phyloP scores from a whole-genome alignment of 352 stramenopile genomes.

The Globisporangium cystogenes region DNA sequence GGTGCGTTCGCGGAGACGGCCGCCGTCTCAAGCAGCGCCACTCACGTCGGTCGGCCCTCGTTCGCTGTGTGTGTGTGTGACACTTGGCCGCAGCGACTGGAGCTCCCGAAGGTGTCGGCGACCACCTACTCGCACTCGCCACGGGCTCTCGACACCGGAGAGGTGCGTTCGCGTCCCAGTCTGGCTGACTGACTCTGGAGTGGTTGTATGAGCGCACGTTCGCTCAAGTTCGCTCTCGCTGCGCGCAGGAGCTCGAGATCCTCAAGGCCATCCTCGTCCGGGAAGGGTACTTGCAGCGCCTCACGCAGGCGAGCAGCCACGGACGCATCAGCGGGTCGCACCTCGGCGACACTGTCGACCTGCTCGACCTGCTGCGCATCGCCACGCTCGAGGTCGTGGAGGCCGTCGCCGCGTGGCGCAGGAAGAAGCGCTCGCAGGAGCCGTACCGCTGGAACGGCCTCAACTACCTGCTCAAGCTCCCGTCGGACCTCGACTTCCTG shows the following conservation, averaged over 20 bases:
- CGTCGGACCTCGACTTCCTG: conserved; percentile 88
- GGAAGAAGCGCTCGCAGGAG: conserved; percentile 22
- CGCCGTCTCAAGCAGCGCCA: too few species aligned
- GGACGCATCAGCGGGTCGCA: conserved; percentile 44
- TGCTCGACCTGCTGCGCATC: conserved; percentile 84
- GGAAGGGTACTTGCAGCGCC: conserved; percentile 83
- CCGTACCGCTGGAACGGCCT: conserved; percentile 87
- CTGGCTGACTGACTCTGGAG: too few species aligned
- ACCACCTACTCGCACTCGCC: conserved; percentile 22
- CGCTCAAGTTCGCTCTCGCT: not conserved
- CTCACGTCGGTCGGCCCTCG: too few species aligned
- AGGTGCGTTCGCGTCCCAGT: conserved; percentile 20
- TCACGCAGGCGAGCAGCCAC: conserved; percentile 37
- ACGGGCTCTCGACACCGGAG: conserved; percentile 37
- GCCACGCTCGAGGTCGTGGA: conserved; percentile 89
- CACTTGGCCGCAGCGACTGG: conserved; percentile 17
- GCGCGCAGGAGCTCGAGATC: conserved; percentile 73
- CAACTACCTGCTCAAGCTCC: conserved; percentile 91
- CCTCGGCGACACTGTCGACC: conserved; percentile 65
- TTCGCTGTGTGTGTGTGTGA: not conserved
- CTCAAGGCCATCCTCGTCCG: conserved; percentile 87
- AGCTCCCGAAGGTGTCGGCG: conserved; percentile 34
- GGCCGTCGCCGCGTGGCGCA: conserved; percentile 68
- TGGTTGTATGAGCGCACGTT: too few species aligned
- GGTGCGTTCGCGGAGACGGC: not conserved